A percentile compares a stretch with the other conserved stretches of the same genome.
phyloP scores from a whole-genome alignment of 176 grass and related monocot species.

The Saccharum officinarum region DNA sequence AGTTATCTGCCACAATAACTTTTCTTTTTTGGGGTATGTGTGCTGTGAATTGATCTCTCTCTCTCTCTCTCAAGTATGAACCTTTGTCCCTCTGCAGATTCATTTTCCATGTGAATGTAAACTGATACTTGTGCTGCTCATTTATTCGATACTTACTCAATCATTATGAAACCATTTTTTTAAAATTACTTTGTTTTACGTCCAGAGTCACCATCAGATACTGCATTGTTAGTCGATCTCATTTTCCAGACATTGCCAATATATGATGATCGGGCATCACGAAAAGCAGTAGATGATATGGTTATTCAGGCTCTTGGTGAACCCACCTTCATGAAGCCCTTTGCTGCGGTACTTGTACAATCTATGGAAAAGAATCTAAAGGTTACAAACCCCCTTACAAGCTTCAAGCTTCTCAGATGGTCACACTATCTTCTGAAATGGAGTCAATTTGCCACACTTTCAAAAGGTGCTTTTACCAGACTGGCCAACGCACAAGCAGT shows the following conservation, averaged over 20 bases:
- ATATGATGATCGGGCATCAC: constrained; percentile 89
- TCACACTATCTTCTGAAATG: constrained; percentile 84
- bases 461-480: constrained; percentile 87
- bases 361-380: constrained; percentile 87
- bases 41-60: not conserved
- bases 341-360: constrained; percentile 75
- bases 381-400: constrained; percentile 62
- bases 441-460: constrained; percentile 73
- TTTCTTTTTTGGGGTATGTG: not conserved
- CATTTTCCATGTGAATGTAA: not conserved
- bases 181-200: constrained; percentile 24
- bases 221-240: constrained; percentile 65
- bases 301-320: constrained; percentile 67
- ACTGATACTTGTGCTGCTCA: not conserved
- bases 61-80: not conserved
- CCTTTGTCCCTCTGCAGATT: not conserved
- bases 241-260: constrained; percentile 83
- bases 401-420: constrained; percentile 93
- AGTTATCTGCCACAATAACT: not conserved
- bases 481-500: constrained; percentile 69
- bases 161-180: constrained; percentile 30
- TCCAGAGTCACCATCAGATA: constrained; percentile 61
- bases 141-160: not conserved
- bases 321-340: constrained; percentile 75
- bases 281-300: constrained; percentile 86